These are phyloP conservation scores for Ascocoryne sarcoides DNA, from an alignment of 2,329 filamentous ascomycete genomes.

Conservation along the genomic window DNA sequence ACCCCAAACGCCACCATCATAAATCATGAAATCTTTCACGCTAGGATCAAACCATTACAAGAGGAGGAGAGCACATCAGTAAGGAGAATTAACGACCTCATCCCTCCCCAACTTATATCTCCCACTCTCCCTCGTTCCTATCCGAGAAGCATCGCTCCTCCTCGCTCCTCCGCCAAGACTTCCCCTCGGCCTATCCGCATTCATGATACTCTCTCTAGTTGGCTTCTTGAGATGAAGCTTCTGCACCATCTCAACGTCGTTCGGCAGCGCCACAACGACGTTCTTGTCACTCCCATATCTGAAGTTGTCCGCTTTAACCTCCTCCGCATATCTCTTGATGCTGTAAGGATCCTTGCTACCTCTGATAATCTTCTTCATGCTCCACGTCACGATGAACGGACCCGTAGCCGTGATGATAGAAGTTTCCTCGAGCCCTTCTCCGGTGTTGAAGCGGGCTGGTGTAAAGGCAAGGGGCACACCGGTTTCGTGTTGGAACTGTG, in stretches of 20 bases:
- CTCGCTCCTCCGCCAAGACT: slow-evolving; percentile 37
- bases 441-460: slow-evolving; percentile 87
- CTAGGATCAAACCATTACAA: no score
- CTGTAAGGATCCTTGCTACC: slow-evolving; percentile 82
- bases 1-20: not conserved
- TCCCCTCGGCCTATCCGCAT: slow-evolving; percentile 37
- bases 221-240: slow-evolving; percentile 78
- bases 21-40: no score
- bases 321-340: slow-evolving; percentile 92
- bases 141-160: slow-evolving; percentile 38
- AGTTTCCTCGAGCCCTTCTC: slow-evolving; percentile 71
- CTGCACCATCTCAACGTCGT: slow-evolving; percentile 96
- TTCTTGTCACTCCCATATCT: slow-evolving; percentile 96
- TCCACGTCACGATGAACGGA: slow-evolving; percentile 96
- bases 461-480: slow-evolving; percentile 81
- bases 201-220: slow-evolving; percentile 82
- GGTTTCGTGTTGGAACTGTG: slow-evolving; percentile 96
- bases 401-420: slow-evolving; percentile 96
- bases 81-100: slow-evolving; percentile 71
- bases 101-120: slow-evolving; percentile 69
- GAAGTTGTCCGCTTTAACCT: slow-evolving; percentile 98
- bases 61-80: no score
- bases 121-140: slow-evolving; percentile 45
- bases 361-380: slow-evolving; percentile 75
- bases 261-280: slow-evolving; percentile 91